Evolutionary conservation across 495 filamentous ascomycete genomes (phyloP).

Genomic region (Aspergillus saccharolyticus): DNA sequence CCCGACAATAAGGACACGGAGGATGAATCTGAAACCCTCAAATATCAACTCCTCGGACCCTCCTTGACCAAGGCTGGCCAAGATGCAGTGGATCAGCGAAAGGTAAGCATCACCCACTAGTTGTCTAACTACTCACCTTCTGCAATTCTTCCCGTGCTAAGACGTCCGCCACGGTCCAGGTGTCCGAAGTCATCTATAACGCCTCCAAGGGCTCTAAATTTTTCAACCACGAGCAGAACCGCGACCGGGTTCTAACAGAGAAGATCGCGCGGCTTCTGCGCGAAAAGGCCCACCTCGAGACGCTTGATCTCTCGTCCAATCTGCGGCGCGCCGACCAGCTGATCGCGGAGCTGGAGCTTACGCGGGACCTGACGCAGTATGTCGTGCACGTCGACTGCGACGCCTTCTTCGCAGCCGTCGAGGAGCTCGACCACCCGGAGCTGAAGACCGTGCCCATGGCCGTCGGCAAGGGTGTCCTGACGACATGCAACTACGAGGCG

Average conservation of each 20-base stretch:
- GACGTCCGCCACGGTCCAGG: slow-evolving; percentile 36
- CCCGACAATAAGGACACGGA: slow-evolving; percentile 6
- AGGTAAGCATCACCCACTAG: slow-evolving; percentile 42
- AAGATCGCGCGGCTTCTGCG: slow-evolving; percentile 80
- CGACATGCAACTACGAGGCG: slow-evolving; percentile 92
- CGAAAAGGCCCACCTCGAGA: slow-evolving; percentile 72
- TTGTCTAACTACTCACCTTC: too few relatives aligned
- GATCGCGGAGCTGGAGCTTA: slow-evolving; percentile 70
- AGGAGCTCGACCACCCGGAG: slow-evolving; percentile 86
- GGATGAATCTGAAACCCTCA: slow-evolving; percentile 48
- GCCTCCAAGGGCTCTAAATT: slow-evolving; percentile 95
- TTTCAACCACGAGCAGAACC: slow-evolving; percentile 84
- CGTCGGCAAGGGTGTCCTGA: slow-evolving; percentile 86
- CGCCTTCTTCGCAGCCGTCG: slow-evolving; percentile 95
- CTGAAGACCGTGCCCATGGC: slow-evolving; percentile 87
- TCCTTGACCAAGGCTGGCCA: slow-evolving; percentile 94
- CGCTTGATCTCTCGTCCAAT: slow-evolving; percentile 66
- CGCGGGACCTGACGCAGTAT: slow-evolving; percentile 75
- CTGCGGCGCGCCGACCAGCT: slow-evolving; percentile 74
- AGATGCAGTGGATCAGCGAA: slow-evolving; percentile 86
- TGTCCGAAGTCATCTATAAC: slow-evolving; percentile 96
- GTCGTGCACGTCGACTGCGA: slow-evolving; percentile 96
- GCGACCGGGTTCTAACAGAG: slow-evolving; percentile 75
- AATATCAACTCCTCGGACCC: slow-evolving; percentile 77
- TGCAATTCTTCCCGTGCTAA: too few relatives aligned